Base-by-base conservation (phyloP, 2,329 filamentous ascomycete species). In the Trichoderma breve region DNA sequence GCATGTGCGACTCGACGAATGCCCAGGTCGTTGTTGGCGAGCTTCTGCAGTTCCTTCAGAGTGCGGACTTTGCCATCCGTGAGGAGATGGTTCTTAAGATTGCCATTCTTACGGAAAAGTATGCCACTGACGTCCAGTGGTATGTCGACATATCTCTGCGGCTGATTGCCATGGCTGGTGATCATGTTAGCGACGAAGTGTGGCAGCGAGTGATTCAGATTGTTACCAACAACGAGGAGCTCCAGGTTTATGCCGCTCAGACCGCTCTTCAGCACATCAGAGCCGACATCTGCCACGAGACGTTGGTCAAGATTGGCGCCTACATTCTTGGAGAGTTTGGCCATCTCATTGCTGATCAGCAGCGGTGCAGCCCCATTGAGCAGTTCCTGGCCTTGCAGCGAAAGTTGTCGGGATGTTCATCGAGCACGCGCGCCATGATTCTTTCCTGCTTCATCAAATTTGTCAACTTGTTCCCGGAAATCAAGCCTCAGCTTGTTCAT, bases 31-130 rank as follows among this genome's bases (percentile, higher is more conserved):
- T 99, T 75, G 96, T 99, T 51, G 92, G 93, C 73, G 96, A 99
- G 83, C 90, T 99, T 65, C 84, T 99, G 68, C 93, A 95, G 76
- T 98, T 98, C 81, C 88, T 99, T 9, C 95, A 98, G 79, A 97
- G 94, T 71, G 96, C 96, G 62, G 96, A 99, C 81, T 99, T 97
- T 81, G 95, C 95, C 6, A 98, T 99, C 77, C 90, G 97, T 74
- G 97, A 99, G 83, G 96, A 99, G 82, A 99, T 99, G 96, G 96
- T 98, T 4, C 86, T 99, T 74, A 99, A 99, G 84, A 97, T 99
- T 82, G 96, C 96, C 67, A 99, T 99, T 78, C 83, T 99, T 75
- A 98, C 97, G 0, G 96, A 99, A 81, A 98, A 98, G 80, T 99
- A 99, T 80, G 96, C 96, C 28, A 98, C 95, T 0, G 96, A 99